A percentile compares a stretch with the other conserved stretches of the same genome.
Conservation (phyloP, 129 eudicot genomes). For the Helianthus tuberosus region DNA sequence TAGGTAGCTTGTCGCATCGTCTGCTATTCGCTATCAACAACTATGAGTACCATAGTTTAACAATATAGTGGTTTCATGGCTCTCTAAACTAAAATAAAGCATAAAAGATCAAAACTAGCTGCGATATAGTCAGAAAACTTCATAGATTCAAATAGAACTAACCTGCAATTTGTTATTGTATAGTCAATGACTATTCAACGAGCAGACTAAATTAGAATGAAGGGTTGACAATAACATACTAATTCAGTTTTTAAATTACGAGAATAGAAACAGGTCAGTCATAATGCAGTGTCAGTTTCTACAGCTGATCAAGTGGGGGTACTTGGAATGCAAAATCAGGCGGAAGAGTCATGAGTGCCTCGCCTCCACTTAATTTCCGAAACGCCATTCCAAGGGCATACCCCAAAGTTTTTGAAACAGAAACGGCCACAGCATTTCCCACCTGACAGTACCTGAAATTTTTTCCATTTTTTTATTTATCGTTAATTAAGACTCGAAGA, state of each 20-base stretch:
- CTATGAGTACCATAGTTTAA: neutral
- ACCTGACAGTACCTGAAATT: slow-evolving; percentile 75
- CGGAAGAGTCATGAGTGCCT: slow-evolving; percentile 64
- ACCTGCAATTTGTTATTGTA: neutral
- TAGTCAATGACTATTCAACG: slow-evolving; percentile 6
- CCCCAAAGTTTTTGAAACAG: slow-evolving; percentile 76
- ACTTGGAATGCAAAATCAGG: slow-evolving; percentile 57
- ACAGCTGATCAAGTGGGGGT: slow-evolving; percentile 26
- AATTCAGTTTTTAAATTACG: slow-evolving; percentile 19
- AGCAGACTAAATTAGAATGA: neutral
- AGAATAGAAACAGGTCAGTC: neutral
- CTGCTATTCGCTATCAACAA: no score
- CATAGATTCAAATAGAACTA: neutral
- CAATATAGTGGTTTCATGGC: neutral
- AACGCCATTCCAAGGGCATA: slow-evolving; percentile 82
- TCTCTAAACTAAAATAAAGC: neutral
- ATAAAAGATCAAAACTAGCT: neutral
- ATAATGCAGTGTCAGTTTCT: slow-evolving; percentile 8
- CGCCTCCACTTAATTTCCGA: slow-evolving; percentile 58
- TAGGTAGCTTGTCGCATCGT: no score
- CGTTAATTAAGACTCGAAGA: neutral
- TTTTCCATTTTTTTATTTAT: neutral
- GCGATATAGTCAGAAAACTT: neutral
- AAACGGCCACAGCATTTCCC: slow-evolving; percentile 89
- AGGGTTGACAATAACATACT: slow-evolving; percentile 14